Percentiles rank a stretch among this genome's conserved stretches.
These are phyloP conservation scores for Colletotrichum incanum DNA, from an alignment of 2,329 filamentous ascomycete genomes.

Conservation along the genomic window DNA sequence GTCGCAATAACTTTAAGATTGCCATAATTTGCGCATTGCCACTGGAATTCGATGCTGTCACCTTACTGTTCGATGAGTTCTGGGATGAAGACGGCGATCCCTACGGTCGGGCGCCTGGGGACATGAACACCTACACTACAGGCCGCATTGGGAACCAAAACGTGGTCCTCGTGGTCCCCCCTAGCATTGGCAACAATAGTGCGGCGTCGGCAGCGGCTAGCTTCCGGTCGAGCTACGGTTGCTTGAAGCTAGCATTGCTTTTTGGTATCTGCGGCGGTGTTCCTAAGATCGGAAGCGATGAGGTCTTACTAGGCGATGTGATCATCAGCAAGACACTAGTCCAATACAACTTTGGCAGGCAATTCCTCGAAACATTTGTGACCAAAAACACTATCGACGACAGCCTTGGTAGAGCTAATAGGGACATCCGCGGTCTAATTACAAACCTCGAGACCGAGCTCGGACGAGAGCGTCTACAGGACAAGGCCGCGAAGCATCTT, in stretches of 20 bases:
- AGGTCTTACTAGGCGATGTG: conserved; percentile 53
- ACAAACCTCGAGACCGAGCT: too few relatives aligned
- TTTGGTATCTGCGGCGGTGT: conserved; percentile 60
- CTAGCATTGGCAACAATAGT: conserved; percentile 48
- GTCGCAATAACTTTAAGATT: too few relatives aligned
- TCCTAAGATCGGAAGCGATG: conserved; percentile 42
- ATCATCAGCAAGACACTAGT: conserved; percentile 48
- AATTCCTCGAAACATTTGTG: conserved; percentile 23
- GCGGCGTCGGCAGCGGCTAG: conserved; percentile 48
- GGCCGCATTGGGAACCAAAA: too few relatives aligned
- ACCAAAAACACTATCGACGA: conserved; percentile 48
- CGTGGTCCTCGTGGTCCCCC: conserved; percentile 29
- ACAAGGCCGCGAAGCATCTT: too few relatives aligned
- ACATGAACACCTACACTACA: too few relatives aligned
- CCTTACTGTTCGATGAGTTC: too few relatives aligned
- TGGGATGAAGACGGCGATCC: too few relatives aligned
- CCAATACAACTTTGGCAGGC: too few relatives aligned
- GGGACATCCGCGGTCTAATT: conserved; percentile 50
- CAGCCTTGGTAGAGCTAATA: conserved; percentile 48
- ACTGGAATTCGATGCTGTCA: too few relatives aligned
- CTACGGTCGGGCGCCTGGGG: too few relatives aligned
- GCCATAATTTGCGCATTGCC: too few relatives aligned
- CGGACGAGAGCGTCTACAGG: too few relatives aligned
- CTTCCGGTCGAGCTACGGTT: conserved; percentile 53
- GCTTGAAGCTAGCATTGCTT: conserved; percentile 53